Conservation (phyloP, 805 yeast genomes). For the Barnettozyma populi region DNA sequence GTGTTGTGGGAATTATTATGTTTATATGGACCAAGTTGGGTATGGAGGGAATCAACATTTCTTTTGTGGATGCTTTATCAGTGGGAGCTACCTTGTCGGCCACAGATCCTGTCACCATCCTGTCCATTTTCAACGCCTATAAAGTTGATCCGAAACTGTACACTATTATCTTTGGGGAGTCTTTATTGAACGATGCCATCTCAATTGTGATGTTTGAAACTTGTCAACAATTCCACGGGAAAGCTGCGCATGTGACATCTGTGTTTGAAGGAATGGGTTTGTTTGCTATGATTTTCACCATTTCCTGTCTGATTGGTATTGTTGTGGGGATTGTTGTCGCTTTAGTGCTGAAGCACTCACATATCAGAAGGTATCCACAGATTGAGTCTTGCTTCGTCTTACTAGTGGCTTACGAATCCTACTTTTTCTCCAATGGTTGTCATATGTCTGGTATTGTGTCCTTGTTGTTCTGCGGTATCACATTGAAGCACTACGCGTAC, state of each 20-base stretch:
- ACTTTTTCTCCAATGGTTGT: conserved; percentile 96
- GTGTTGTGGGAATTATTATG: conserved; percentile 83
- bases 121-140: conserved; percentile 94
- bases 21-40: conserved; percentile 91
- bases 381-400: conserved; percentile 92
- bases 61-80: conserved; percentile 95
- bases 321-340: conserved; percentile 87
- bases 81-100: conserved; percentile 98
- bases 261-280: conserved; percentile 91
- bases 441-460: conserved; percentile 99
- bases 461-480: conserved; percentile 90
- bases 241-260: conserved; percentile 66
- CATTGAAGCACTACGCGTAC: conserved; percentile 94
- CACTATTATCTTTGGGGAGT: conserved; percentile 96
- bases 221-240: conserved; percentile 92
- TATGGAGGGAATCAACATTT: conserved; percentile 77
- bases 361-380: conserved; percentile 91
- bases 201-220: conserved; percentile 99
- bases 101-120: conserved; percentile 95
- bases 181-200: conserved; percentile 92
- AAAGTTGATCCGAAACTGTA: conserved; percentile 97
- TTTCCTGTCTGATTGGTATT: conserved; percentile 85
- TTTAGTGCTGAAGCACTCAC: conserved; percentile 82
- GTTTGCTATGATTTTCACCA: conserved; percentile 87
- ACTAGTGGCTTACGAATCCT: conserved; percentile 89